These are phyloP conservation scores for Prunus yedoensis DNA, from an alignment of 331 rosid genomes.

Conservation along the genomic window DNA sequence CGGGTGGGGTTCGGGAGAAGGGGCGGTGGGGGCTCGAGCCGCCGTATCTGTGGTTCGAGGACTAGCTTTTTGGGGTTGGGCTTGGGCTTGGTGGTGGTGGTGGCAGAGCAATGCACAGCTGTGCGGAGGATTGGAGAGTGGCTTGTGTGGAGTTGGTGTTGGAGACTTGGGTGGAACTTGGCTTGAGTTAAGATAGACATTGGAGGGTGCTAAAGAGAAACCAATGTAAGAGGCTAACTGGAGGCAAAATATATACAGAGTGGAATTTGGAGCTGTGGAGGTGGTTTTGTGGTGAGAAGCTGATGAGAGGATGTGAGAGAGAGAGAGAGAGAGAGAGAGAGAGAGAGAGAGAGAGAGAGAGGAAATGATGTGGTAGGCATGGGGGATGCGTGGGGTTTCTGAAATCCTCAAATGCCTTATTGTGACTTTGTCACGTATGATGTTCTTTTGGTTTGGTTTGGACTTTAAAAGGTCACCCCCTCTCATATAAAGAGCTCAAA, in stretches of 20 bases:
- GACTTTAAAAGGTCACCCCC: background rate
- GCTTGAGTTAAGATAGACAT: conserved; percentile 63
- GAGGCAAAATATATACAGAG: background rate
- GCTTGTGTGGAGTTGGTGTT: conserved; percentile 19
- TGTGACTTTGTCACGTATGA: background rate
- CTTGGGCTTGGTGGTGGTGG: conserved; percentile 25
- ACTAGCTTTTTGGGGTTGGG: conserved; percentile 21
- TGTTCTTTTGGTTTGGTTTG: background rate
- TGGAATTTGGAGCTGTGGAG: conserved; percentile 16
- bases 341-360: background rate
- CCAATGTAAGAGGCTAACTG: conserved; percentile 8
- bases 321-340: too few species aligned
- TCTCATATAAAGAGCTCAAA: background rate
- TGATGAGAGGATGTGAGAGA: too few species aligned
- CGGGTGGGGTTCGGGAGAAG: background rate
- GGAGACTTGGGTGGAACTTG: conserved; percentile 36
- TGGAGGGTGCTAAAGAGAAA: conserved; percentile 24
- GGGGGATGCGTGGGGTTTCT: conserved; percentile 44
- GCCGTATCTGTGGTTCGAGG: conserved; percentile 17
- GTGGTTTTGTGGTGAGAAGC: conserved; percentile 28
- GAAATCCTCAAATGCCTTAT: conserved; percentile 22
- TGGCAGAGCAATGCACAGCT: conserved; percentile 22
- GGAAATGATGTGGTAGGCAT: conserved; percentile 35
- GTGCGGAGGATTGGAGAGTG: background rate
- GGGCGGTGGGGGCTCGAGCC: background rate